Evolutionary conservation across 352 stramenopile species (phyloP).

Genomic region (Phytophthora agathidicida): DNA sequence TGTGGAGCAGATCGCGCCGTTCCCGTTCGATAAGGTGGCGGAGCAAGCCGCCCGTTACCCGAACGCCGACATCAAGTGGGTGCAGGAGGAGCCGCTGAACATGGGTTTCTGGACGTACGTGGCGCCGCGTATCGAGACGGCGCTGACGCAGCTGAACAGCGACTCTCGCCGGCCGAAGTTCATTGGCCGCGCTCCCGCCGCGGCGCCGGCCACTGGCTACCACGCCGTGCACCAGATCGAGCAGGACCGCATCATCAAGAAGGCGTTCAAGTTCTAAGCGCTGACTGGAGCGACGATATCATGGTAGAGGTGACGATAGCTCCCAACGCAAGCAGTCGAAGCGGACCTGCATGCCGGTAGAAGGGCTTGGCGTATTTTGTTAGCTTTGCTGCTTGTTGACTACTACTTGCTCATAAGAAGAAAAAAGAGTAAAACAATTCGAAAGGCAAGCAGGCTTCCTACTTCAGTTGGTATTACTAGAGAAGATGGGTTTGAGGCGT

Average conservation of each 20-base stretch:
- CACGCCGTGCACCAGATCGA: conserved; percentile 93
- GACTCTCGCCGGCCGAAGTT: conserved; percentile 90
- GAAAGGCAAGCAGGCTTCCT: background rate
- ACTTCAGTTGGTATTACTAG: background rate
- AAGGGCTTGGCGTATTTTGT: conserved; percentile 32
- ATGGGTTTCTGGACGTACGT: conserved; percentile 97
- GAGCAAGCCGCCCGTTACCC: conserved; percentile 86
- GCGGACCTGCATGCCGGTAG: conserved; percentile 22
- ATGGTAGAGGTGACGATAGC: conserved; percentile 3
- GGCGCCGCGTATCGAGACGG: conserved; percentile 94
- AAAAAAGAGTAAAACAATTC: conserved; percentile 20
- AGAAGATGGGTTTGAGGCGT: conserved; percentile 57
- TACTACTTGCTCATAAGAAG: conserved; percentile 20
- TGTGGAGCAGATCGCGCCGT: conserved; percentile 97
- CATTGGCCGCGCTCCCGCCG: conserved; percentile 93
- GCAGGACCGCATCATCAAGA: conserved; percentile 93
- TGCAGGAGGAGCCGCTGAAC: conserved; percentile 97
- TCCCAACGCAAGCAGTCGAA: conserved; percentile 10
- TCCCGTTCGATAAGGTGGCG: conserved; percentile 97
- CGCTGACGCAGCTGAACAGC: conserved; percentile 91
- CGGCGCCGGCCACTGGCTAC: conserved; percentile 97
- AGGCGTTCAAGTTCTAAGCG: conserved; percentile 66
- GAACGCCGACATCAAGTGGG: conserved; percentile 95
- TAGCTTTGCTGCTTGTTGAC: conserved; percentile 31
- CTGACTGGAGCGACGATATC: conserved; percentile 1